Base-by-base conservation (phyloP, 1,284 basidiomycete genomes). In the Rhodotorula mucilaginosa region DNA sequence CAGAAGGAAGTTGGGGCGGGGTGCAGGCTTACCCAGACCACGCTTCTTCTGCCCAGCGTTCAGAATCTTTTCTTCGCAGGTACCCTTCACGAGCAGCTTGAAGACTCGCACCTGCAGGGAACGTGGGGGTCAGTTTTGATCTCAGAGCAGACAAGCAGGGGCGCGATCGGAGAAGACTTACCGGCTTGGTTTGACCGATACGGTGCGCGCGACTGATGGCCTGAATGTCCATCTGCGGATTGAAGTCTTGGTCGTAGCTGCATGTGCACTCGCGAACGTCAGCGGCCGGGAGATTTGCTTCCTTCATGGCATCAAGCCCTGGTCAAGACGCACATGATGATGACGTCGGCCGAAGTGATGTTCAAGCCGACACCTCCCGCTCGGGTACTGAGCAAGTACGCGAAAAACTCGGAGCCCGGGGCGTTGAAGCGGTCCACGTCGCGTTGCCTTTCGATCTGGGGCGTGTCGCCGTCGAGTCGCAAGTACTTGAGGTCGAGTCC, bases 371-470 rank as follows among this genome's bases (percentile, higher is more conserved):
- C 81, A 60, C 82, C 82, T 62, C 83, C 83, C 31, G 80, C 80
- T 59, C 58, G 48, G 5, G 81, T 82, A 16, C 79, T 79, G 49
- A 81, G 76, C 61, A 80, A 72, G 72, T 78, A 81, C 58, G 78
- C 75, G 47, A 79, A 78, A 65, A 78, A 68, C 83, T 89, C 86
- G 85, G 93, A 96, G 64, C 86, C 87, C 3, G 89, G 88, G 52
- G 87, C 88, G 80, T 98, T 97, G 84, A 92, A 98, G 74, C 89
- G 88, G 78, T 98, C 95, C 88, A 98, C 97, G 70, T 60, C 67
- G 21, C 58, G 67, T 54, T 72, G 72, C 16, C 66, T 64, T 21
- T 70, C 67, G 19, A 72, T 62, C 31, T 68, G 70, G 10, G 61
- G 64, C 63, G 78, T 79, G 62, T 79, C 78, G 13, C 79, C 77